Evolutionary conservation across 2,329 filamentous ascomycete species (phyloP).

Genomic region (Trichoderma guizhouense): DNA sequence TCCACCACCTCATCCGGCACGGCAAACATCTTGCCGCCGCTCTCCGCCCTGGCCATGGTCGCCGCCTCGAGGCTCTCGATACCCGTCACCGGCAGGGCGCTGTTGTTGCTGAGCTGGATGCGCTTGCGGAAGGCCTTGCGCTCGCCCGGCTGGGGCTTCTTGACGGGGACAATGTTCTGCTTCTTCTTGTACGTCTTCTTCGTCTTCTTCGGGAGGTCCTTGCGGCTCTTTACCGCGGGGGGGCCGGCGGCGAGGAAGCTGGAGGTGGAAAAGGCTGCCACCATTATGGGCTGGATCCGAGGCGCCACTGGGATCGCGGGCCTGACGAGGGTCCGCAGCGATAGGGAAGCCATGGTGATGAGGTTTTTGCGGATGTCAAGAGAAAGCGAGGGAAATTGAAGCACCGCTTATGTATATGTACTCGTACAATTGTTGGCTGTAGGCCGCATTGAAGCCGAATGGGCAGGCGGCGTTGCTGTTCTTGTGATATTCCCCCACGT

Average conservation of each 20-base stretch:
- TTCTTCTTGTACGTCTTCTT: conserved; percentile 54
- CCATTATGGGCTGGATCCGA: conserved; percentile 34
- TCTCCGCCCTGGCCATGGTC: conserved; percentile 52
- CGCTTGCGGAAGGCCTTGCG: conserved; percentile 83
- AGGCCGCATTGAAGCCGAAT: conserved; percentile 31
- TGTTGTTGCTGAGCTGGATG: conserved; percentile 90
- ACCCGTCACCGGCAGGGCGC: conserved; percentile 74
- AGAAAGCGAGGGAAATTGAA: neutral
- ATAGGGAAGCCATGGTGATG: conserved; percentile 38
- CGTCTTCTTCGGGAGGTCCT: conserved; percentile 37
- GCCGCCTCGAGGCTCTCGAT: conserved; percentile 58
- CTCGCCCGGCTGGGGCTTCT: conserved; percentile 70
- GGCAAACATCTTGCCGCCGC: conserved; percentile 64
- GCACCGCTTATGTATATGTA: neutral
- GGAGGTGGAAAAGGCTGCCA: conserved; percentile 42
- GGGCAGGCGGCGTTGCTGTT: conserved; percentile 24
- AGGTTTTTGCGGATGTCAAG: neutral
- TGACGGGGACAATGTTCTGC: conserved; percentile 41
- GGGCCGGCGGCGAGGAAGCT: conserved; percentile 29
- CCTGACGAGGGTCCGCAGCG: conserved; percentile 42
- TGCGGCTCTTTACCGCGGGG: conserved; percentile 33
- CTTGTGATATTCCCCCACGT: conserved; percentile 14
- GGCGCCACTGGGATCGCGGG: conserved; percentile 33
- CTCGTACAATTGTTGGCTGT: conserved; percentile 17
- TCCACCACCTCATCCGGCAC: conserved; percentile 71